Base-by-base conservation (phyloP, 306 rosid species). In the Gleditsia sinensis region DNA sequence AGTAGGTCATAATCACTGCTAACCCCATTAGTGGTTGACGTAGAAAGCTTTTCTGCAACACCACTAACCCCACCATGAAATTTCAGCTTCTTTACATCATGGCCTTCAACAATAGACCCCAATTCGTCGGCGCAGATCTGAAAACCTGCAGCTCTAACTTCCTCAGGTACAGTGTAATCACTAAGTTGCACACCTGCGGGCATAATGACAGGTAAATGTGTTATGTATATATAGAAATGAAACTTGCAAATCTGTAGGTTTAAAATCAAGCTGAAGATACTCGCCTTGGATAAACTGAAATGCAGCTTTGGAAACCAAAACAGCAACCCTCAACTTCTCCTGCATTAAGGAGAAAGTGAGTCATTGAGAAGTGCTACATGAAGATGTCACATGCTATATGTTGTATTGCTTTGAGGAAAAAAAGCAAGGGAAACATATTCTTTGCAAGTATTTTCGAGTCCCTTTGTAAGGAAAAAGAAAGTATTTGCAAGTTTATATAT, bases 301-400 rank as follows among this genome's bases (percentile, higher is more conserved):
- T 63, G 97, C 96, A 12, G 97, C 98, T 84, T 86, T 92, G 23
- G 99, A 94, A 76, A 94, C 99, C 86, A 94, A 83, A 64, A 94
- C 99, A 23, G 91, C 98, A 78, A 94, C 79, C 86, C 96, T 82
- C 74, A 94, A 66, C 75, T 94, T 94, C 86, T 91, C 98, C 98
- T 91, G 82, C 79, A 78, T 67, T 53, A 50, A 60, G 51, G 53
- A 79, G 1, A 58, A 21, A 51, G 43, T 24, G 67, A 67, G 39
- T n/a, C 21, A 17, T 69, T 75, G 7, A 74, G 75, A 42, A 54
- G 60, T 60, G 30, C 43, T 54, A 53, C 24, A 46, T n/a, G 25
- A 20, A 34, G 24, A 74, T 46, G 17, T 66, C 67, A 51, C 56
- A 59, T 40, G 67, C 72, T 21, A 53, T 61, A 49, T 16, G 50